Percentiles rank a stretch among this genome's conserved stretches.
Conservation (phyloP, 2,329 filamentous ascomycete genomes). For the Daldinia eschscholtzii region DNA sequence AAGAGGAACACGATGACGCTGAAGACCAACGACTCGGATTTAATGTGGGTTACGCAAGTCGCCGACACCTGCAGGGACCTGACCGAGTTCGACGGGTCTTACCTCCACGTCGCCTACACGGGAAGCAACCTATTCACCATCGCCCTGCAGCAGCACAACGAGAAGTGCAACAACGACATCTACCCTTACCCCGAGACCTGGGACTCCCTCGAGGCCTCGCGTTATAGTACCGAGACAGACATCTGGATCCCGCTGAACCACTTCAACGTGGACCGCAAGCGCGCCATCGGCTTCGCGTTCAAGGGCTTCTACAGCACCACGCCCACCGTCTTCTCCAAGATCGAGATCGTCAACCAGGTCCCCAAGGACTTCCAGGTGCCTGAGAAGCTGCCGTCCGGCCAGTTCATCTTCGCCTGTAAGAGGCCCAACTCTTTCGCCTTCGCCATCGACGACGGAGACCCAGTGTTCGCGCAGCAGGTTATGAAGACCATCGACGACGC, state of each 20-base stretch:
- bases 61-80: conserved; percentile 68
- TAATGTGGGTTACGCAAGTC: conserved; percentile 72
- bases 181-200: conserved; percentile 75
- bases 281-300: conserved; percentile 70
- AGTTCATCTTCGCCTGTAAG: conserved; percentile 72
- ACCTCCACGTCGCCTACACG: conserved; percentile 73
- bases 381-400: conserved; percentile 70
- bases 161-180: conserved; percentile 65
- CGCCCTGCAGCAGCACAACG: conserved; percentile 75
- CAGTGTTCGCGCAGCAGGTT: conserved; percentile 69
- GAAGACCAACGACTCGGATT: conserved; percentile 70
- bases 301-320: conserved; percentile 72
- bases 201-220: conserved; percentile 73
- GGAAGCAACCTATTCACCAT: conserved; percentile 74
- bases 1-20: conserved; percentile 66
- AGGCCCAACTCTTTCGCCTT: conserved; percentile 78
- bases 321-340: conserved; percentile 64
- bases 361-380: conserved; percentile 67
- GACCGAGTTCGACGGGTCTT: conserved; percentile 65
- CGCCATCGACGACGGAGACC: conserved; percentile 77
- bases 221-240: conserved; percentile 66
- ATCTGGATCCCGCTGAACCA: conserved; percentile 77
- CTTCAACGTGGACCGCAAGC: conserved; percentile 71
- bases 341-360: conserved; percentile 71
- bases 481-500: conserved; percentile 72